Conservation (phyloP, 805 yeast species). For the Blastobotrys robertii region DNA sequence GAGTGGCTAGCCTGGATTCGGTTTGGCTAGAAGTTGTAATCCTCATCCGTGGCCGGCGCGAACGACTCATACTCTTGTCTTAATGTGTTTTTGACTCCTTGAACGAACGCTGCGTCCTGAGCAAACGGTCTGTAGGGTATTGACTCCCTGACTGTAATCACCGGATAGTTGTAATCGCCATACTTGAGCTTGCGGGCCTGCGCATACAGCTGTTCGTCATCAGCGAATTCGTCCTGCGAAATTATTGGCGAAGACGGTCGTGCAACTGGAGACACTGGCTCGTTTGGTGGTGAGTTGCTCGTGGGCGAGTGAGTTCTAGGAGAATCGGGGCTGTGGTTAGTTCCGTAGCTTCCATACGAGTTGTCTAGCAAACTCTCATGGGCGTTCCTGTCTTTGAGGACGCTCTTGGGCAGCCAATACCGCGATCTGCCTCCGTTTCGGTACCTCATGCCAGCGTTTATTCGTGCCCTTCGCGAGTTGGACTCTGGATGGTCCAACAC, state of each 20-base stretch:
- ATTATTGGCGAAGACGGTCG: no score
- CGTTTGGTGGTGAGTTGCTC: background rate
- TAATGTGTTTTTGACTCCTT: constrained; percentile 9
- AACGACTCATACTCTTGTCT: constrained; percentile 15
- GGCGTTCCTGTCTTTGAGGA: background rate
- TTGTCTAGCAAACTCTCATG: background rate
- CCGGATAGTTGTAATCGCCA: constrained; percentile 37
- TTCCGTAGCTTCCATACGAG: background rate
- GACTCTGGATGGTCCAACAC: constrained; percentile 55
- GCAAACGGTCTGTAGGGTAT: constrained; percentile 13
- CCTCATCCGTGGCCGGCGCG: constrained; percentile 11
- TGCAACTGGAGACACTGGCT: no score
- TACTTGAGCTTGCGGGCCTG: constrained; percentile 25
- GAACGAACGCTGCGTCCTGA: constrained; percentile 10
- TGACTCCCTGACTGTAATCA: constrained; percentile 27
- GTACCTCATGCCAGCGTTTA: constrained; percentile 77
- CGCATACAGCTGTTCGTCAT: constrained; percentile 26
- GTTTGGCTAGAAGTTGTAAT: constrained; percentile 6
- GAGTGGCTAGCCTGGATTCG: background rate
- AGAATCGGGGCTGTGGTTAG: background rate
- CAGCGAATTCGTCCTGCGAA: constrained; percentile 16
- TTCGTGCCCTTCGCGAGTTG: constrained; percentile 51
- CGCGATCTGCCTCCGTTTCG: constrained; percentile 67
- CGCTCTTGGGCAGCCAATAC: constrained; percentile 57
- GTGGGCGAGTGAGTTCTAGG: constrained; percentile 1